Base-by-base conservation (phyloP, 176 grass and related monocot genomes). In the Metroxylon sagu region DNA sequence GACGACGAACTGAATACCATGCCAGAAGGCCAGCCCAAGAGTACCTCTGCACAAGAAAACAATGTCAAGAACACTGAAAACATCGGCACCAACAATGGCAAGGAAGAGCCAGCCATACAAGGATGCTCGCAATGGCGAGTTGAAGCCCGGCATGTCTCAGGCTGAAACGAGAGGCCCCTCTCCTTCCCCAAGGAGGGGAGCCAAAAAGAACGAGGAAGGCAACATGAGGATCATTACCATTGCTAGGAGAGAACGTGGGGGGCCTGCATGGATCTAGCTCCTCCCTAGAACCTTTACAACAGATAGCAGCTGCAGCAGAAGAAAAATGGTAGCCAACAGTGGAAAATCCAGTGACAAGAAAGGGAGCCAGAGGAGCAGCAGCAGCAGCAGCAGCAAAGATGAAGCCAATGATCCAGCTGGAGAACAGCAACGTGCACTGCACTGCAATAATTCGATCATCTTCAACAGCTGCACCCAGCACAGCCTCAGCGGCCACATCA, bases 351-450 rank as follows among this genome's bases (percentile, higher is more conserved):
- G 12, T 49, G 39, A 27, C 12, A 49, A 49, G 16, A 71, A 71
- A 28, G 16, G 27, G 15, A 1, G 17, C 49, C 18, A 69, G 35
- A 49, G 56, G 4, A 66, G 28, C 15, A 2, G 21, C 21, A 23
- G 21, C 15, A 2, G 21, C 21, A 23, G 21, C 21, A 23, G 21
- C 21, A 23, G 19, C 28, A 16, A 60, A 52, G 23, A 18, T 53
- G 19, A 82, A 71, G 66, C 53, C 79, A 21, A 50, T 67, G 59
- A 60, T 60, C 15, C 71, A 59, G n/a, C 27, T 60, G 72, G 72
- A 60, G 54, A 82, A 82, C 69, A 82, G 79, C 51, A 82, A 82
- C 61, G 72, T 82, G 52, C 79, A 82, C 21, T 1, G 59, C 58
- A 60, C n/a, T 25, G 71, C 26, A 82, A 82, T 26, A 82, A 82